Conservation (phyloP, 345 rosid genomes). For the Salix exigua region DNA sequence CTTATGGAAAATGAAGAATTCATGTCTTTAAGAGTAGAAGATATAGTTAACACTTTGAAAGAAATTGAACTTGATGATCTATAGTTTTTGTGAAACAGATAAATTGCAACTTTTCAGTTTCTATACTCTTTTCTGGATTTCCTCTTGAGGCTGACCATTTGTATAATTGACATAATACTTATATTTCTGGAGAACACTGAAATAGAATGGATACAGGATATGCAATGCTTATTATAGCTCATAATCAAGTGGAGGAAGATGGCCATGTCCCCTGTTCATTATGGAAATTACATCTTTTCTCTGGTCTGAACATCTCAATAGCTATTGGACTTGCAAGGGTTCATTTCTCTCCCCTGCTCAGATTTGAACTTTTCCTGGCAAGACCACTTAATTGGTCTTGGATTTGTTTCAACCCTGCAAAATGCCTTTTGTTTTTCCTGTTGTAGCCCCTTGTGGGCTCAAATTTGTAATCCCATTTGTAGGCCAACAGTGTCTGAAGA, state of each 20-base stretch:
- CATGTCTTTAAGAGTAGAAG: conserved; percentile 36
- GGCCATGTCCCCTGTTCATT: background rate
- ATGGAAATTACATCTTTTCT: background rate
- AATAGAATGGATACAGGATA: background rate
- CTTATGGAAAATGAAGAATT: conserved; percentile 34
- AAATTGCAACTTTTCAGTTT: background rate
- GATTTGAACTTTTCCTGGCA: background rate
- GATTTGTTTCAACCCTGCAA: background rate
- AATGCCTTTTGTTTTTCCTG: background rate
- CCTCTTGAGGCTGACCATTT: background rate
- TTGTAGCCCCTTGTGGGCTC: background rate
- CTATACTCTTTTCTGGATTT: background rate
- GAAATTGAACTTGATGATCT: conserved; percentile 26
- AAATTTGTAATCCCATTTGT: background rate
- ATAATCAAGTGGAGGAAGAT: background rate
- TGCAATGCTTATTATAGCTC: no score
- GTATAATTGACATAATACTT: background rate
- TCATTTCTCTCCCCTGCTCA: background rate
- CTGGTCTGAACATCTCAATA: background rate
- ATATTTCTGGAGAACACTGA: background rate
- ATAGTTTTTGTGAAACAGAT: conserved; percentile 5
- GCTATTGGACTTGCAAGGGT: background rate
- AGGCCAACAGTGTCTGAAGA: background rate
- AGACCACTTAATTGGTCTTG: background rate
- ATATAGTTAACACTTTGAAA: conserved; percentile 35